phyloP scores from a whole-genome alignment of 345 rosid genomes.

The Carallia brachiata region DNA sequence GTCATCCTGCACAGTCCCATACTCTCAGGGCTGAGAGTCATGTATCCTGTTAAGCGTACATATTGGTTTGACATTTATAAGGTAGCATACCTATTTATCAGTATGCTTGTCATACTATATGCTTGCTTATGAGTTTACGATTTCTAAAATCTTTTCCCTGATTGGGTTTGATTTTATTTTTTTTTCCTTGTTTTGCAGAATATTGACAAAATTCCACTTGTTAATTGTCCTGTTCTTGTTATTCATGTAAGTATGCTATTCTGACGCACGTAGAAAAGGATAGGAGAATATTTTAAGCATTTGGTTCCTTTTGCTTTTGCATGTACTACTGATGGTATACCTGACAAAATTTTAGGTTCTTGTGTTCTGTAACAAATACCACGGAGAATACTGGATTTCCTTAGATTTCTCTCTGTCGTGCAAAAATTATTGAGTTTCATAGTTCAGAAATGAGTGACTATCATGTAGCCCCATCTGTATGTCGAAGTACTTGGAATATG shows the following conservation, averaged over 20 bases:
- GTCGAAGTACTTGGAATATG: neutral
- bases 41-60: conserved; percentile 88
- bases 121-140: neutral
- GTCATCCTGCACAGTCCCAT: conserved; percentile 94
- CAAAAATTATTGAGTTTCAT: neutral
- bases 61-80: conserved; percentile 97
- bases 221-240: conserved; percentile 89
- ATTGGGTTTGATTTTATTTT: conserved; percentile 8
- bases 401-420: neutral
- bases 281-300: neutral
- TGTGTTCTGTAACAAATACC: neutral
- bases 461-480: neutral
- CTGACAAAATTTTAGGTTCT: neutral
- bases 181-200: conserved; percentile 41
- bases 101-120: neutral
- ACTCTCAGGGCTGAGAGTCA: conserved; percentile 91
- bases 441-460: neutral
- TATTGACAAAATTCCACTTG: conserved; percentile 81
- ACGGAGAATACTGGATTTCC: neutral
- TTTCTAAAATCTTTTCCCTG: neutral
- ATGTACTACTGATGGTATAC: neutral
- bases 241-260: conserved; percentile 70
- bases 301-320: neutral
- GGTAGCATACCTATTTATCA: conserved; percentile 37
- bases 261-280: neutral